Evolutionary conservation across 1,139 yeast genomes (phyloP).

Genomic region (Magnusiomyces magnusii): DNA sequence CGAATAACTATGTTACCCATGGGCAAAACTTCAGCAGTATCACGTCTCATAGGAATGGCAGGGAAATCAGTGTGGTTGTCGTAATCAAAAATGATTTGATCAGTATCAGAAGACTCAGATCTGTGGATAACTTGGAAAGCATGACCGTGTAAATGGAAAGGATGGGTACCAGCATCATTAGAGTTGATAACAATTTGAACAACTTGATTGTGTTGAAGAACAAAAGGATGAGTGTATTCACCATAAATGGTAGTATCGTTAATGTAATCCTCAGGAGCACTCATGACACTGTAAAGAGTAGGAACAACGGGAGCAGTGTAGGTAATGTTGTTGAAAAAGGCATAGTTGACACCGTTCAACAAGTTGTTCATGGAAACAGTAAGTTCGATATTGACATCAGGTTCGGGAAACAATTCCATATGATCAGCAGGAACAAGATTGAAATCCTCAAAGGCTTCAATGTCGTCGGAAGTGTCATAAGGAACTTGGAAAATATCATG

Average conservation of each 20-base stretch:
- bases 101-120: conserved; percentile 43
- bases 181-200: conserved; percentile 65
- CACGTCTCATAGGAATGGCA: conserved; percentile 57
- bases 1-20: conserved; percentile 59
- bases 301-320: conserved; percentile 79
- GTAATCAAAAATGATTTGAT: conserved; percentile 44
- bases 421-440: conserved; percentile 50
- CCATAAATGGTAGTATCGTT: conserved; percentile 62
- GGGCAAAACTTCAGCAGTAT: conserved; percentile 56
- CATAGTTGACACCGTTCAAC: conserved; percentile 77
- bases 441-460: conserved; percentile 46
- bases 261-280: conserved; percentile 46
- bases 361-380: conserved; percentile 73
- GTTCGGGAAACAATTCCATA: conserved; percentile 48
- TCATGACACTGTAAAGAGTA: conserved; percentile 61
- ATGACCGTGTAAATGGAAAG: conserved; percentile 87
- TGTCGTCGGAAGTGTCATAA: conserved; percentile 32
- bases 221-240: conserved; percentile 63
- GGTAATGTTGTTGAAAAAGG: conserved; percentile 81
- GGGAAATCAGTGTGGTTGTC: conserved; percentile 51
- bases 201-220: conserved; percentile 56
- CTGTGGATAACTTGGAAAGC: conserved; percentile 60
- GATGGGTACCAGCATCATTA: conserved; percentile 70
- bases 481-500: conserved; percentile 39
- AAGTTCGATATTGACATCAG: conserved; percentile 58